phyloP scores from a whole-genome alignment of 2,329 filamentous ascomycete genomes.

The Fusarium xyrophilum region DNA sequence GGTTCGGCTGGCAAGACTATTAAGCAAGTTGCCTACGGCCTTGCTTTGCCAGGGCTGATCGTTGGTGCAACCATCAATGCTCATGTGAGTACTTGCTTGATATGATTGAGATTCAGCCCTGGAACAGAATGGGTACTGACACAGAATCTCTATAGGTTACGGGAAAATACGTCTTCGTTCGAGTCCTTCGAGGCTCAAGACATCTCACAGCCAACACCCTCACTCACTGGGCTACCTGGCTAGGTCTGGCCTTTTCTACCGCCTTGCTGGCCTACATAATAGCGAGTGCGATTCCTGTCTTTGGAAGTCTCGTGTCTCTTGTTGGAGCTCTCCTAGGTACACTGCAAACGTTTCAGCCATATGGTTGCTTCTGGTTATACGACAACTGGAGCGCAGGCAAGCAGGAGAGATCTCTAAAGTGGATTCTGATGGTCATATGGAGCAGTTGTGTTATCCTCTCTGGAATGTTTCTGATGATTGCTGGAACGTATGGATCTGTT shows the following conservation, averaged over 20 bases:
- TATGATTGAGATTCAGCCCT: no score
- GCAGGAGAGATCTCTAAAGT: slow-evolving; percentile 6
- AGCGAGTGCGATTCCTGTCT: slow-evolving; percentile 38
- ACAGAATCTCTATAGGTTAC: slow-evolving; percentile 1
- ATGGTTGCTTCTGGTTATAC: slow-evolving; percentile 43
- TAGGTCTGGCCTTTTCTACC: slow-evolving; percentile 39
- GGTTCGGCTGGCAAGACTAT: slow-evolving; percentile 52
- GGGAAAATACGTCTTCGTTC: slow-evolving; percentile 28
- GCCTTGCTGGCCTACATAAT: slow-evolving; percentile 43
- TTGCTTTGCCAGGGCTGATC: slow-evolving; percentile 43
- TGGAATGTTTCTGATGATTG: slow-evolving; percentile 51
- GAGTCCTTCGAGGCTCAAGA: slow-evolving; percentile 41
- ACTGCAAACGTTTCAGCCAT: slow-evolving; percentile 42
- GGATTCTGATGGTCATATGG: slow-evolving; percentile 26
- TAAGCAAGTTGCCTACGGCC: slow-evolving; percentile 55
- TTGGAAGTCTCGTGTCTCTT: slow-evolving; percentile 42
- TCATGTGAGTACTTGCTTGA: slow-evolving; percentile 33
- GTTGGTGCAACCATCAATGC: slow-evolving; percentile 36
- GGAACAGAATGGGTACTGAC: not conserved
- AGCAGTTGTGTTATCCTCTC: slow-evolving; percentile 24
- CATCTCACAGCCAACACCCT: slow-evolving; percentile 42
- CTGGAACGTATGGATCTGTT: slow-evolving; percentile 55
- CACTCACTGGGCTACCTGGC: slow-evolving; percentile 44
- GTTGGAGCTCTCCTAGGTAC: slow-evolving; percentile 44
- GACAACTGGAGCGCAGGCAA: slow-evolving; percentile 38